These are phyloP conservation scores for Paraurostyla sp. DNA, from an alignment of 73 alveolate species.

Conservation along the genomic window DNA sequence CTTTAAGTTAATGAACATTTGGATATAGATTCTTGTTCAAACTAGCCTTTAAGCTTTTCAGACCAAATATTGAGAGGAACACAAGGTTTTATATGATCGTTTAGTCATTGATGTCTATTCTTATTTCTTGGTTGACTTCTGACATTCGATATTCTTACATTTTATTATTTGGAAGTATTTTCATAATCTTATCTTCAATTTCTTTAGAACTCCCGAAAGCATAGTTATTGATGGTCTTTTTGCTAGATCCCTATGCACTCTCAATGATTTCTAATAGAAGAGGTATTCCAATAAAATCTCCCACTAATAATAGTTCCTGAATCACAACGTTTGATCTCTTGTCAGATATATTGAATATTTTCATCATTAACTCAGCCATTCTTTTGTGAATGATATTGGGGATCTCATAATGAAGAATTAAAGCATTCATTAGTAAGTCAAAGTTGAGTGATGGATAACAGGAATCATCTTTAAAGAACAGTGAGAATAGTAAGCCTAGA, in stretches of 20 bases:
- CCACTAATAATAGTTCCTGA: not conserved
- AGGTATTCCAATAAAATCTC: slow-evolving; percentile 2
- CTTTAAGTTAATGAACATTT: too few species aligned
- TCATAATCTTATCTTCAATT: not conserved
- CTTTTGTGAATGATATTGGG: not conserved
- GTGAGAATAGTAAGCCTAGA: too few species aligned
- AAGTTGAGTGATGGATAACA: not conserved
- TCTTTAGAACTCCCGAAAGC: not conserved
- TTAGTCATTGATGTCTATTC: not conserved
- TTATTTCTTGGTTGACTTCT: not conserved
- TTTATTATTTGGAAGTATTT: not conserved
- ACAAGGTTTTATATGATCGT: not conserved
- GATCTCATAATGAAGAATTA: not conserved
- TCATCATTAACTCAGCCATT: not conserved
- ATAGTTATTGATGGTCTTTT: too few species aligned
- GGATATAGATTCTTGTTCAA: too few species aligned
- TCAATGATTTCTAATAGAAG: not conserved
- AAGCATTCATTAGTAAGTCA: not conserved
- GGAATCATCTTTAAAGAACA: not conserved
- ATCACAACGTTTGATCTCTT: not conserved
- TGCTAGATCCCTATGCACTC: too few species aligned
- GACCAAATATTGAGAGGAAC: too few species aligned
- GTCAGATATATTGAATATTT: not conserved
- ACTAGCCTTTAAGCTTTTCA: too few species aligned
- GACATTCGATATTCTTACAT: not conserved